These are phyloP conservation scores for Aspergillus neotritici DNA, from an alignment of 2,329 filamentous ascomycete genomes.

Conservation along the genomic window DNA sequence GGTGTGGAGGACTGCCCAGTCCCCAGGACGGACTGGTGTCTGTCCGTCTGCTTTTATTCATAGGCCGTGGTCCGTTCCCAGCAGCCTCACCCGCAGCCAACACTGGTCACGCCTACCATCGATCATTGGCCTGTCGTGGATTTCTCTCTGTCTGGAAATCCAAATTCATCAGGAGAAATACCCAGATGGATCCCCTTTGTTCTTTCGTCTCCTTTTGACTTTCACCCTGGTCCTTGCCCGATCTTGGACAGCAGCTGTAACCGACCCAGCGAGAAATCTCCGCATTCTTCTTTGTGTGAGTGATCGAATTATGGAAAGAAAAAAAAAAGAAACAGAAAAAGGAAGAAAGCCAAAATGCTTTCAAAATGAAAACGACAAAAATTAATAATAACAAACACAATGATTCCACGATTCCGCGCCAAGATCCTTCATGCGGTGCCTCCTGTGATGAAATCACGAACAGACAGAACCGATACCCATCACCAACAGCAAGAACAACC, in stretches of 20 bases:
- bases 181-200: neutral
- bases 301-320: neutral
- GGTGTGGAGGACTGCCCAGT: constrained; percentile 1
- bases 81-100: constrained; percentile 5
- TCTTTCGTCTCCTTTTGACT: constrained; percentile 2
- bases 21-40: neutral
- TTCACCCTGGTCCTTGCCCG: constrained; percentile 1
- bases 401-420: no score
- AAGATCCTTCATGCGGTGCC: no score
- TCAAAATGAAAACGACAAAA: no score
- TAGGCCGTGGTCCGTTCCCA: neutral
- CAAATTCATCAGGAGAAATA: no score
- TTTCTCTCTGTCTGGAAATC: neutral
- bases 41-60: neutral
- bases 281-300: constrained; percentile 1
- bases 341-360: no score
- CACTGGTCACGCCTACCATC: constrained; percentile 2
- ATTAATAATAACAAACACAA: no score
- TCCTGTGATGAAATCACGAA: no score
- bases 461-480: no score
- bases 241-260: neutral
- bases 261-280: neutral
- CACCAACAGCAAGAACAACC: no score
- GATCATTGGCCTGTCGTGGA: constrained; percentile 1
- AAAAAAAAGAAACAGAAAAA: no score